A percentile compares a stretch with the other conserved stretches of the same genome.
Evolutionary conservation across 441 rosid genomes (phyloP).

Genomic region (Capsella rubella): DNA sequence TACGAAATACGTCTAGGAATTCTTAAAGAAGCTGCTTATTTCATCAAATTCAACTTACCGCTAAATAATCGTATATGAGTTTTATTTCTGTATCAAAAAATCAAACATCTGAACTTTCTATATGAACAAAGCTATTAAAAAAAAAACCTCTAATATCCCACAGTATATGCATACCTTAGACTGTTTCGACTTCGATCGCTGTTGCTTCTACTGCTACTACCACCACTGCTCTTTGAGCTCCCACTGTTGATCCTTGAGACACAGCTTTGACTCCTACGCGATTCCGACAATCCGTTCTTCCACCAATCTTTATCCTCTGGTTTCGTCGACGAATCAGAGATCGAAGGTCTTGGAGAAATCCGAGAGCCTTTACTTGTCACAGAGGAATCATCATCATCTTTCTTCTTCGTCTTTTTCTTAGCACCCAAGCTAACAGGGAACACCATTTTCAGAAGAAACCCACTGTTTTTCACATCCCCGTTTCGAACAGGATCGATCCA

Average conservation of each 20-base stretch:
- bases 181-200: conserved; percentile 47
- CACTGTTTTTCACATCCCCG: conserved; percentile 53
- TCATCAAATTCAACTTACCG: neutral
- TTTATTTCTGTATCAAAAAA: neutral
- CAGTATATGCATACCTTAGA: conserved; percentile 21
- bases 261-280: conserved; percentile 50
- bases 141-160: neutral
- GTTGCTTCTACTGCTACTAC: conserved; percentile 50
- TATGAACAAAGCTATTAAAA: neutral
- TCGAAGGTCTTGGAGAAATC: conserved; percentile 57
- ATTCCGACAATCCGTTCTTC: conserved; percentile 50
- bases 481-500: conserved; percentile 45
- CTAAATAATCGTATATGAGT: neutral
- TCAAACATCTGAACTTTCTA: conserved; percentile 1
- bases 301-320: conserved; percentile 73
- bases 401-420: conserved; percentile 50
- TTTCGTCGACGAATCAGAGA: conserved; percentile 49
- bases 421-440: conserved; percentile 61
- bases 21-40: neutral
- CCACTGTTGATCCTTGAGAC: conserved; percentile 55
- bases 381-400: conserved; percentile 39
- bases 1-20: neutral
- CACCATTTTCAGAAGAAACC: conserved; percentile 75
- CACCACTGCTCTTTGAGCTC: conserved; percentile 57
- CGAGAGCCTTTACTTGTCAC: conserved; percentile 40